Evolutionary conservation across 2,329 filamentous ascomycete genomes (phyloP), one percentile per base, ranked within the genome.

Genomic region (Huntiella moniliformis): DNA sequence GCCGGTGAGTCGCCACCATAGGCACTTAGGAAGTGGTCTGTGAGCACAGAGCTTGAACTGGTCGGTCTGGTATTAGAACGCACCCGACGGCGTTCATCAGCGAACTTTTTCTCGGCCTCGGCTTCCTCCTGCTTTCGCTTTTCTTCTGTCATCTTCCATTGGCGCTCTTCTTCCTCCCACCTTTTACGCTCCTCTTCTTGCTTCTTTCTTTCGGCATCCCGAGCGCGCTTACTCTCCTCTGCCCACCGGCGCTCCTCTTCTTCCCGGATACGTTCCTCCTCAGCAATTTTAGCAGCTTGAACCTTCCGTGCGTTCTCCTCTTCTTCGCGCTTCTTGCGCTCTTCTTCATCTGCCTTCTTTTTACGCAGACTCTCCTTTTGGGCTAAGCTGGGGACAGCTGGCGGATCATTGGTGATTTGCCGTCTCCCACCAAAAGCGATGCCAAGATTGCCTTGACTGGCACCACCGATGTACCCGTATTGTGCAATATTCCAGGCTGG

Each of bases 401-500:
- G 91, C 31, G 75, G 70, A 11, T 84, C 74, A 54, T 72, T 85
- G 6, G 87, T 96, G 58, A 98, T 96, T 63, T 98, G 91, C 50
- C 91, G 76, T 54, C 87, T 75, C 13, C 79, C 84, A 47, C 91
- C 91, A 61, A 96, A 96, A 8, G 83, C 77, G 54, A 98, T 85
- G 13, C 91, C 91, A 51, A 95, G 77, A 55, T 93, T 96, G 3
- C 85, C 88, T 60, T 98, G 91, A 56, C 84, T 95, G 18, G 91
- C 91, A 42, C 91, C 91, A 48, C 91, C 91, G 81, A 96, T 91
- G 62, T 95, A 98, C 5, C 91, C 87, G 58, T 98, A 98, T 59
- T 98, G 91, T 48, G 87, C 82, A 54, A 96, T 96, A 58, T 96
- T 98, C 91, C 91, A 98, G 1, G 91, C 91, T 0, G 91, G 91